A percentile compares a stretch with the other conserved stretches of the same genome.
These are phyloP conservation scores for Hyaloscypha variabilis DNA, from an alignment of 495 filamentous ascomycete species.

Conservation along the genomic window DNA sequence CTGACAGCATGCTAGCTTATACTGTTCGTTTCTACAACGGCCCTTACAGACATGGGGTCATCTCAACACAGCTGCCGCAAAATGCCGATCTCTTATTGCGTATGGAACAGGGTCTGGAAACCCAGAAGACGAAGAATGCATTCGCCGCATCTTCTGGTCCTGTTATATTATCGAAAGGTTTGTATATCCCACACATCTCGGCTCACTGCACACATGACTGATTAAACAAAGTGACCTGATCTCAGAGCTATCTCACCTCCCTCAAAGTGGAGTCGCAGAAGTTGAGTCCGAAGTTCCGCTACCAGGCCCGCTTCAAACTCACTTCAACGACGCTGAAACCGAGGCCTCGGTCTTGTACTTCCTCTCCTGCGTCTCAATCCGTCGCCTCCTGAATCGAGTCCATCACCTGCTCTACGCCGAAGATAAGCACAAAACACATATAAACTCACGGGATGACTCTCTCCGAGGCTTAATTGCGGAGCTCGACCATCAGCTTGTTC, in stretches of 20 bases:
- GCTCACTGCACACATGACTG: neutral
- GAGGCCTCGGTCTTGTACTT: constrained; percentile 38
- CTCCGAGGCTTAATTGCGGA: constrained; percentile 45
- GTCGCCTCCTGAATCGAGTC: constrained; percentile 40
- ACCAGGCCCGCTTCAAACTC: constrained; percentile 36
- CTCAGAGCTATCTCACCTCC: constrained; percentile 43
- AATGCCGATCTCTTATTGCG: constrained; percentile 42
- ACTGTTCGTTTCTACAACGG: constrained; percentile 39
- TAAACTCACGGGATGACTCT: constrained; percentile 38
- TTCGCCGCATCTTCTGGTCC: constrained; percentile 50
- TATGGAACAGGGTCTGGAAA: constrained; percentile 28
- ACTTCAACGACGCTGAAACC: constrained; percentile 27
- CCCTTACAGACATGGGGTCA: constrained; percentile 41
- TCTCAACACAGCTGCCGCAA: constrained; percentile 36
- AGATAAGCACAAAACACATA: constrained; percentile 29
- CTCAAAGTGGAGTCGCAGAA: constrained; percentile 44
- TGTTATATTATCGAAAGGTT: constrained; percentile 49
- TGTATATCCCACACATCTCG: neutral
- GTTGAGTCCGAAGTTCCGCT: constrained; percentile 47
- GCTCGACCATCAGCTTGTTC: constrained; percentile 45
- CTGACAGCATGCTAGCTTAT: constrained; percentile 30
- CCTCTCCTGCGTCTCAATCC: constrained; percentile 41
- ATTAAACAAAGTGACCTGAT: constrained; percentile 24
- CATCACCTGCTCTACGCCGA: constrained; percentile 37
- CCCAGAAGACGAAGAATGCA: constrained; percentile 41